A percentile compares a stretch with the other conserved stretches of the same genome.
Conservation (phyloP, 164 flowering plant genomes). For the Vitis labrusca region DNA sequence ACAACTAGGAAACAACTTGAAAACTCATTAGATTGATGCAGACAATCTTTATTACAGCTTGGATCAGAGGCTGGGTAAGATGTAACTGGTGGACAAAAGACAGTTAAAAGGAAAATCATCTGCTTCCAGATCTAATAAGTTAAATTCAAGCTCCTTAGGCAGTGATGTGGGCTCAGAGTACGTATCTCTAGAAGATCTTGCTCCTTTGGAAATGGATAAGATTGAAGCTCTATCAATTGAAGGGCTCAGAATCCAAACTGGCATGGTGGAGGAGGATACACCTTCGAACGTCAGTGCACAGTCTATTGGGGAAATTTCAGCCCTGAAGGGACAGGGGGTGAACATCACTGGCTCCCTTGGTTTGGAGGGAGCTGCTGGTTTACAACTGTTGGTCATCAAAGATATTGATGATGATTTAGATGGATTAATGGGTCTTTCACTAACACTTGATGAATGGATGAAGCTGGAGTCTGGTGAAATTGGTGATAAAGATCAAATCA, state of each 20-base stretch:
- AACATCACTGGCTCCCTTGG: conserved; percentile 57
- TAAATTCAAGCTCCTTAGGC: conserved; percentile 24
- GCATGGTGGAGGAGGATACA: conserved; percentile 77
- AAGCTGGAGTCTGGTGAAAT: conserved; percentile 80
- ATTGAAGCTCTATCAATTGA: conserved; percentile 93
- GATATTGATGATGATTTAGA: conserved; percentile 64
- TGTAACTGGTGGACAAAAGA: conserved; percentile 22
- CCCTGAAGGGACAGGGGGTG: conserved; percentile 57
- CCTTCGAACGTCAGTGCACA: conserved; percentile 72
- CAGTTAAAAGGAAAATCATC: conserved; percentile 30
- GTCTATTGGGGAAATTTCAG: conserved; percentile 65
- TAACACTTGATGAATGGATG: conserved; percentile 96
- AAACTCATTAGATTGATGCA: too few relatives aligned
- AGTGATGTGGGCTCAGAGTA: conserved; percentile 36
- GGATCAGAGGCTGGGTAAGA: conserved; percentile 36
- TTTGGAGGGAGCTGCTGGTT: conserved; percentile 74
- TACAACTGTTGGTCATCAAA: conserved; percentile 73
- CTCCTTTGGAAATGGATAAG: conserved; percentile 91
- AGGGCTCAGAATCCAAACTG: conserved; percentile 90
- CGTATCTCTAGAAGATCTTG: conserved; percentile 66
- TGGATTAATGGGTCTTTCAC: conserved; percentile 84
- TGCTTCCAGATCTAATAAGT: conserved; percentile 22
- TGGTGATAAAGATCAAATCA: conserved; percentile 62
- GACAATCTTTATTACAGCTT: conserved; percentile 22
- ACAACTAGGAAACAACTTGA: too few relatives aligned